Conservation (phyloP, 768 basidiomycete genomes). For the Lactifluus volemus region DNA sequence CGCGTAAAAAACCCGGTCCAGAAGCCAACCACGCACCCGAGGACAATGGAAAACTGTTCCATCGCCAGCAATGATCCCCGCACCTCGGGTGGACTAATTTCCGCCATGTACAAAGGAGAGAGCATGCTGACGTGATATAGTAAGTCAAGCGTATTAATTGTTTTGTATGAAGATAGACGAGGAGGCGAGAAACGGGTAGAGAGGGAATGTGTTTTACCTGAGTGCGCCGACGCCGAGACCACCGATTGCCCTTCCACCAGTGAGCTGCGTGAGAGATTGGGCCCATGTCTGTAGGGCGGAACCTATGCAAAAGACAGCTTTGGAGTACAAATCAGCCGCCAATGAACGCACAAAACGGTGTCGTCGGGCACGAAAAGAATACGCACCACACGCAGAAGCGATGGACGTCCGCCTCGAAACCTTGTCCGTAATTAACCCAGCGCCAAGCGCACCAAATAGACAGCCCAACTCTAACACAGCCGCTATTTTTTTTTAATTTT, state of each 20-base stretch:
- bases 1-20: slow-evolving; percentile 76
- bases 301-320: slow-evolving; percentile 65
- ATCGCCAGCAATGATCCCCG: slow-evolving; percentile 72
- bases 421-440: slow-evolving; percentile 60
- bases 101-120: slow-evolving; percentile 76
- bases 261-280: slow-evolving; percentile 44
- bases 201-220: slow-evolving; percentile 27
- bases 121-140: slow-evolving; percentile 47
- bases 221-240: slow-evolving; percentile 67
- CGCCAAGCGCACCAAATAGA: slow-evolving; percentile 59
- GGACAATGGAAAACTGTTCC: slow-evolving; percentile 73
- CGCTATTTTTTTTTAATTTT: slow-evolving; percentile 33
- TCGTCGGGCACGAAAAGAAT: background rate
- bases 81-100: slow-evolving; percentile 74
- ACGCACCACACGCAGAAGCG: slow-evolving; percentile 55
- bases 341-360: background rate
- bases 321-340: background rate
- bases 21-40: slow-evolving; percentile 76
- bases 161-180: too few relatives aligned
- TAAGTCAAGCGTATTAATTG: too few relatives aligned
- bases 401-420: slow-evolving; percentile 63
- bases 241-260: slow-evolving; percentile 64
- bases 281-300: slow-evolving; percentile 62
- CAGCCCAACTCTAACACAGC: slow-evolving; percentile 73
- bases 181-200: background rate